phyloP scores from a whole-genome alignment of 148 eudicot genomes.

The Drosera capensis region DNA sequence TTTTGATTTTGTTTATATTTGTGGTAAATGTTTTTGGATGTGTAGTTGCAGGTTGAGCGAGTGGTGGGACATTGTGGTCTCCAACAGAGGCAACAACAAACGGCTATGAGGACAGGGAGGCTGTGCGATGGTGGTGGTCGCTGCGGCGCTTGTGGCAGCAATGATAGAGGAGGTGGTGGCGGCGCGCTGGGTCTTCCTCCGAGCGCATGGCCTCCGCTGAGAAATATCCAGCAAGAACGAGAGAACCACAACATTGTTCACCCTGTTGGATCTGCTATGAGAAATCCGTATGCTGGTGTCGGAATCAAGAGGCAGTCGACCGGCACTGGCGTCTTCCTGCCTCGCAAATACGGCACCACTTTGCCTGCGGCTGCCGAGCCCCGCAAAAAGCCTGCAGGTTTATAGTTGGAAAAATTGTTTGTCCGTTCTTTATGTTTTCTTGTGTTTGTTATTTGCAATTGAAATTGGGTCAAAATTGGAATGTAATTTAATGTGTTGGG shows the following conservation, averaged over 20 bases:
- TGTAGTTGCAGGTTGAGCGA: too few species aligned
- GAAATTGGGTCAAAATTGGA: too few species aligned
- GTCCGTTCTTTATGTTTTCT: background rate
- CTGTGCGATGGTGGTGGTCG: conserved; percentile 3
- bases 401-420: background rate
- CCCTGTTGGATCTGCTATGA: conserved; percentile 10
- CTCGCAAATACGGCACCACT: conserved; percentile 22
- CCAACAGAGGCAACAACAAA: too few species aligned
- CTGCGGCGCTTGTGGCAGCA: background rate
- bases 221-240: background rate
- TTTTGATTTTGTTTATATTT: too few species aligned
- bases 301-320: conserved; percentile 33
- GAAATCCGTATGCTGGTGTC: too few species aligned
- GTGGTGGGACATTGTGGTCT: too few species aligned
- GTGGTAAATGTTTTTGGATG: too few species aligned
- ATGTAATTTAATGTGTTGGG: too few species aligned
- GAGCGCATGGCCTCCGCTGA: conserved; percentile 33
- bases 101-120: too few species aligned
- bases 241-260: conserved; percentile 6
- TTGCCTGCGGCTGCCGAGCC: conserved; percentile 14
- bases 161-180: too few species aligned
- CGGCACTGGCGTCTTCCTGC: conserved; percentile 77
- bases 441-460: too few species aligned
- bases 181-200: conserved; percentile 15
- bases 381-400: conserved; percentile 26